Evolutionary conservation across 331 rosid genomes (phyloP).

Genomic region (Quercus lobata): DNA sequence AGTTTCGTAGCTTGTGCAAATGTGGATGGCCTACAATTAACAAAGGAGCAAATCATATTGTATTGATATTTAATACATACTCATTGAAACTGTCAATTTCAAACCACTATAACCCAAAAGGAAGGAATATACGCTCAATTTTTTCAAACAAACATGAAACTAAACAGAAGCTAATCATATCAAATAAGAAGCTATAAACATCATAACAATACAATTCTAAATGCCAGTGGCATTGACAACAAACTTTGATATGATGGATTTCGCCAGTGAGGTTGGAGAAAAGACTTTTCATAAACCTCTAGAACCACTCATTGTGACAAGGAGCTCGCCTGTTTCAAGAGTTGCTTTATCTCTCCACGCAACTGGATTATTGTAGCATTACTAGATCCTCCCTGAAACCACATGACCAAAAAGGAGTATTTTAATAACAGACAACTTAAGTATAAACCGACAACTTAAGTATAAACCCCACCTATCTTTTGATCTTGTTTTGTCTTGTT

Average conservation of each 20-base stretch:
- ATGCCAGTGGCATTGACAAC: not conserved
- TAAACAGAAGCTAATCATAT: not conserved
- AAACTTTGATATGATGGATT: not conserved
- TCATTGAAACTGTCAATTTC: not conserved
- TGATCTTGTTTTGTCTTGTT: too few species aligned
- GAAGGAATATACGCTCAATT: not conserved
- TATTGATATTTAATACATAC: not conserved
- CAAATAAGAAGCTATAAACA: not conserved
- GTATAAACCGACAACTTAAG: not conserved
- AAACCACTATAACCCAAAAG: not conserved
- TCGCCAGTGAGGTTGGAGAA: not conserved
- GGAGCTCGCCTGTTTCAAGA: slow-evolving; percentile 70
- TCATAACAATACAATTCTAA: not conserved
- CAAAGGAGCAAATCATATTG: slow-evolving; percentile 4
- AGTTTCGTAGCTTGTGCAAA: slow-evolving; percentile 89
- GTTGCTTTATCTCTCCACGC: slow-evolving; percentile 61
- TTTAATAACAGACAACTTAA: not conserved
- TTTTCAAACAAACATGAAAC: not conserved
- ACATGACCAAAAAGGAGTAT: not conserved
- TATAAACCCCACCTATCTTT: not conserved
- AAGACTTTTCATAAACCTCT: slow-evolving; percentile 10
- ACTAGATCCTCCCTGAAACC: slow-evolving; percentile 39
- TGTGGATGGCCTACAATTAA: slow-evolving; percentile 70
- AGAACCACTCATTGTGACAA: slow-evolving; percentile 64
- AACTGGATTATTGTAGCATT: slow-evolving; percentile 38